Percentiles rank a stretch among this genome's conserved stretches.
Evolutionary conservation across 2,329 filamentous ascomycete genomes (phyloP).

Genomic region (Trichoderma afroharzianum): DNA sequence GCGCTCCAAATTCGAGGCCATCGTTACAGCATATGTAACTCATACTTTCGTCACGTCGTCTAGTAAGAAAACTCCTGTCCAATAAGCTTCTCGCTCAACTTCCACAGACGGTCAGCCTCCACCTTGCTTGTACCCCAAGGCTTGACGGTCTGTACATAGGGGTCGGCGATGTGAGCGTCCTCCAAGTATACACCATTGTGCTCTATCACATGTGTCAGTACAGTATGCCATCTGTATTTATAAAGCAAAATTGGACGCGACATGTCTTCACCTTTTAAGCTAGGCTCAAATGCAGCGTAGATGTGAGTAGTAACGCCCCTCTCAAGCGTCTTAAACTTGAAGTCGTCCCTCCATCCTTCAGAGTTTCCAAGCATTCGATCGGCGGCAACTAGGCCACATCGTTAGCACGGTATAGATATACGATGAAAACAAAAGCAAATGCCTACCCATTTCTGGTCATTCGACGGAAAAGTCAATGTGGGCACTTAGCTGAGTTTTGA

Average conservation of each 20-base stretch:
- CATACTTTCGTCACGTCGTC: background rate
- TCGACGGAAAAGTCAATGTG: constrained; percentile 23
- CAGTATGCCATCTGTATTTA: background rate
- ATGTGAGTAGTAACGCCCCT: background rate
- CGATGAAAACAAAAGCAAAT: too few species aligned
- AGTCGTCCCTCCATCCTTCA: background rate
- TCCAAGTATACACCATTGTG: background rate
- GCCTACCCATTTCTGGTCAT: background rate
- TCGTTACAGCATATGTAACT: background rate
- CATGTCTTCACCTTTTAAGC: background rate
- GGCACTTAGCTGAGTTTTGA: constrained; percentile 24
- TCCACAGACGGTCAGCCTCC: constrained; percentile 12
- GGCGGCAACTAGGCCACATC: background rate
- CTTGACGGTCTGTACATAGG: background rate
- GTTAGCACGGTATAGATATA: background rate
- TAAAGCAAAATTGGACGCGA: background rate
- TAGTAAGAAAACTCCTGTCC: constrained; percentile 2
- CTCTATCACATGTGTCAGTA: background rate
- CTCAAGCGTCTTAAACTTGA: background rate
- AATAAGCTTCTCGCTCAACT: constrained; percentile 4
- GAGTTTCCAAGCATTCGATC: background rate
- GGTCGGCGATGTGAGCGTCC: background rate
- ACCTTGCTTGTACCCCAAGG: constrained; percentile 1
- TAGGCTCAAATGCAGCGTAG: constrained; percentile 7
- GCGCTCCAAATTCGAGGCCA: background rate